phyloP scores from a whole-genome alignment of 257 asterid species.

The Pogostemon cablin region DNA sequence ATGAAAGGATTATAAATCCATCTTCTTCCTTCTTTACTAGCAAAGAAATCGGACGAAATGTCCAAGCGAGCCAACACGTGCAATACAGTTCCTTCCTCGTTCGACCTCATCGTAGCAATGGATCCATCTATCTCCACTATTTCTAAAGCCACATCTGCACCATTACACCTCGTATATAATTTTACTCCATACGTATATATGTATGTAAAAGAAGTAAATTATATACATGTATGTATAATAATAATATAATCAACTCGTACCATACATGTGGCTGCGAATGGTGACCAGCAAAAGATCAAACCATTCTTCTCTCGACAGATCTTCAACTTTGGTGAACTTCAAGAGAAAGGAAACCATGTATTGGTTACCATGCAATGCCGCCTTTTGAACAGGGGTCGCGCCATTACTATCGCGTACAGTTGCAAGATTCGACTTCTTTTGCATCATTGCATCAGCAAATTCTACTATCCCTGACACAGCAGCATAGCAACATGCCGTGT shows the following conservation, averaged over 20 bases:
- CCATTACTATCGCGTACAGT: not conserved
- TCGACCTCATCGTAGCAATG: conserved; percentile 1
- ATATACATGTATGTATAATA: too few relatives aligned
- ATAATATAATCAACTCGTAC: conserved; percentile 16
- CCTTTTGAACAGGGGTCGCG: conserved; percentile 19
- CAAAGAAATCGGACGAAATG: not conserved
- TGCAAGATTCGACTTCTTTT: not conserved
- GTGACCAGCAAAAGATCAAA: not conserved
- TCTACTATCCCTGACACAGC: conserved; percentile 29
- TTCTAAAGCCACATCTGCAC: not conserved
- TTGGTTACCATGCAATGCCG: conserved; percentile 12
- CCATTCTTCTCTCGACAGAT: not conserved
- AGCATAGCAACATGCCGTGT: conserved; percentile 30
- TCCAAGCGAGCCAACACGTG: not conserved
- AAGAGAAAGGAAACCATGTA: conserved; percentile 32
- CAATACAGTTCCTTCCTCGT: conserved; percentile 9
- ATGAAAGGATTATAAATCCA: too few relatives aligned
- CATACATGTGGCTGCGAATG: conserved; percentile 18
- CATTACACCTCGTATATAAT: too few relatives aligned
- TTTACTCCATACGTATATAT: too few relatives aligned
- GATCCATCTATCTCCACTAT: not conserved
- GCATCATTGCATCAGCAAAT: conserved; percentile 28
- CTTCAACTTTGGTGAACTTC: not conserved
- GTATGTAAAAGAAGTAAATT: too few relatives aligned
- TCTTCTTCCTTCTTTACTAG: not conserved